These are phyloP conservation scores for Saxophila tyrrhenica DNA, from an alignment of 495 filamentous ascomycete species.

Conservation along the genomic window DNA sequence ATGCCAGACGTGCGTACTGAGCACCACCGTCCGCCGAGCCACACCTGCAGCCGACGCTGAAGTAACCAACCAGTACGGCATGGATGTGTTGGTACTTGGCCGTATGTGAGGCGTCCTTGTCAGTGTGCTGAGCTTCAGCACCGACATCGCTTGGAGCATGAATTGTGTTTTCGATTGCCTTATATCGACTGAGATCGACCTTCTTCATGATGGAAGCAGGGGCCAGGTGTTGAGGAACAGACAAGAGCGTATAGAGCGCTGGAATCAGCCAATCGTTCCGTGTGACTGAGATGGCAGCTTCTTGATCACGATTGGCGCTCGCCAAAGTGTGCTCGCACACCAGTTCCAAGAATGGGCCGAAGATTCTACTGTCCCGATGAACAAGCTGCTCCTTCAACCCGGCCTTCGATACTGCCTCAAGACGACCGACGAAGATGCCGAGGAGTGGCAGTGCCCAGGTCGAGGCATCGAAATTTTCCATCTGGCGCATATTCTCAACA, in stretches of 20 bases:
- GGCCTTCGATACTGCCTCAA: not conserved
- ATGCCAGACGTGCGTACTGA: not conserved
- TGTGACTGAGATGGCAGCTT: too few relatives aligned
- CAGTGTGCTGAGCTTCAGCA: too few relatives aligned
- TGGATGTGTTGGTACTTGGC: not conserved
- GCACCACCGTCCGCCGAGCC: not conserved
- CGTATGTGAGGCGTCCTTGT: not conserved
- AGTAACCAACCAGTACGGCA: not conserved
- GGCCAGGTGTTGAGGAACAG: not conserved
- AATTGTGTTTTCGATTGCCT: not conserved
- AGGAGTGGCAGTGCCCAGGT: not conserved
- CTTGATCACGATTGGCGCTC: too few relatives aligned
- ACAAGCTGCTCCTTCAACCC: not conserved
- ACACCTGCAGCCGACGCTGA: not conserved
- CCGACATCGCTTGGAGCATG: too few relatives aligned
- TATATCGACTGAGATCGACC: not conserved
- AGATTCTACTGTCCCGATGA: not conserved
- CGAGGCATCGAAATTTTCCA: not conserved
- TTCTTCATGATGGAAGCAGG: not conserved
- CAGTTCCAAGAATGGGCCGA: not conserved
- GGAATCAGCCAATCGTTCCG: not conserved
- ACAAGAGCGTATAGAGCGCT: not conserved
- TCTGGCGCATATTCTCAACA: not conserved
- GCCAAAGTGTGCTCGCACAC: not conserved
- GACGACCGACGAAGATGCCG: not conserved